Percentiles rank a stretch among this genome's conserved stretches.
These are phyloP conservation scores for Grifola frondosa DNA, from an alignment of 1,284 basidiomycete species.

Conservation along the genomic window DNA sequence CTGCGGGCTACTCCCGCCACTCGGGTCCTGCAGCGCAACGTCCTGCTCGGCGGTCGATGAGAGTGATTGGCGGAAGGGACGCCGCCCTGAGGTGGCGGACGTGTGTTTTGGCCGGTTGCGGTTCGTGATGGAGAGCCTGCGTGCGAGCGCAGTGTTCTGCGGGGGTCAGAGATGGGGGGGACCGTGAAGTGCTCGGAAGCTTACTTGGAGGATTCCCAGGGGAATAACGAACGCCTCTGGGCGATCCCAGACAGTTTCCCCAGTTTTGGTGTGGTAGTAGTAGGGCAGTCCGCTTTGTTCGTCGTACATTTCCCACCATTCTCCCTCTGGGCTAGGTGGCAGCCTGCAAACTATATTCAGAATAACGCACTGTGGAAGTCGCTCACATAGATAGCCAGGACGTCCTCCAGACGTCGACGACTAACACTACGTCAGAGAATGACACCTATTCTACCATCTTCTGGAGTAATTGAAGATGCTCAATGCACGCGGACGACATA, in stretches of 20 bases:
- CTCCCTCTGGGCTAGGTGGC: slow-evolving; percentile 81
- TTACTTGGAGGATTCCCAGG: slow-evolving; percentile 79
- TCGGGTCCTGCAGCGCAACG: slow-evolving; percentile 4
- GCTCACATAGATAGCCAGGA: no score
- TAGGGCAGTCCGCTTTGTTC: slow-evolving; percentile 80
- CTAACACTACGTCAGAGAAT: no score
- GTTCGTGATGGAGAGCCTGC: slow-evolving; percentile 47
- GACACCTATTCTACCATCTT: no score
- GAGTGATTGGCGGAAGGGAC: slow-evolving; percentile 25
- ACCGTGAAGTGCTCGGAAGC: no score
- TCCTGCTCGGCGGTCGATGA: slow-evolving; percentile 26
- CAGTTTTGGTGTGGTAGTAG: slow-evolving; percentile 89
- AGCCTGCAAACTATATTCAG: slow-evolving; percentile 47
- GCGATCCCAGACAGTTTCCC: slow-evolving; percentile 86
- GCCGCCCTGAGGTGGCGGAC: slow-evolving; percentile 36
- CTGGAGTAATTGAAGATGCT: no score
- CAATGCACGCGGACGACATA: no score
- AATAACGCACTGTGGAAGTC: no score
- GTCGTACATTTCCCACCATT: slow-evolving; percentile 95
- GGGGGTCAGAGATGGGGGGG: no score
- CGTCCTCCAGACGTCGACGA: no score
- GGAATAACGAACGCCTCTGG: slow-evolving; percentile 89
- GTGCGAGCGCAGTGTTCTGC: slow-evolving; percentile 76
- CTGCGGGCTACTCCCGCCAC: slow-evolving; percentile 5
- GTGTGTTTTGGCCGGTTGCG: slow-evolving; percentile 23